Evolutionary conservation across 2,329 filamentous ascomycete genomes (phyloP).

Genomic region (Helotiales sp.): DNA sequence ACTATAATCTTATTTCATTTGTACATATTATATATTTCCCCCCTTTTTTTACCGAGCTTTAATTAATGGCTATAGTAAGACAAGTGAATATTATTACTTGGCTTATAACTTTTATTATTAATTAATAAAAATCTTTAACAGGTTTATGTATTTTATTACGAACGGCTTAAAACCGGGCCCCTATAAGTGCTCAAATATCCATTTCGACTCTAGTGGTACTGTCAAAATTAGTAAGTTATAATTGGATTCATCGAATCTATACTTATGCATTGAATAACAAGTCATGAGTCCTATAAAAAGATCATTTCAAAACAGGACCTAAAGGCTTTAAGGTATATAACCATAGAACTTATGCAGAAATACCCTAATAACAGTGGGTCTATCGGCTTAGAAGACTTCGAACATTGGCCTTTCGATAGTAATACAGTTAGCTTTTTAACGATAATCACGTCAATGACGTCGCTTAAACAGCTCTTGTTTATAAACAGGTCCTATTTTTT

Average conservation of each 20-base stretch:
- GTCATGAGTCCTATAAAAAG: not conserved
- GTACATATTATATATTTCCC: constrained; percentile 4
- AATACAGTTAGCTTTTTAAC: constrained; percentile 12
- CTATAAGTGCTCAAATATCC: constrained; percentile 8
- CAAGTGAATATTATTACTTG: not conserved
- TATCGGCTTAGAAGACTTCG: constrained; percentile 14
- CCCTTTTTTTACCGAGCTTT: constrained; percentile 1
- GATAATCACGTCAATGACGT: constrained; percentile 14
- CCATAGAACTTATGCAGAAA: constrained; percentile 19
- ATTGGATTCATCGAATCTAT: not conserved
- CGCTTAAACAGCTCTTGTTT: constrained; percentile 11
- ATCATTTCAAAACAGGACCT: constrained; percentile 5
- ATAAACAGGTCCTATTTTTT: not conserved
- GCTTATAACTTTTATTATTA: not conserved
- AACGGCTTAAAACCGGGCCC: constrained; percentile 11
- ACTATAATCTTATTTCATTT: constrained; percentile 1
- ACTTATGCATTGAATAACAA: constrained; percentile 4
- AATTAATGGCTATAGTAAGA: not conserved
- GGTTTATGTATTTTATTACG: constrained; percentile 4
- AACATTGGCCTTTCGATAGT: constrained; percentile 11
- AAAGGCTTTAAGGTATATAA: constrained; percentile 15
- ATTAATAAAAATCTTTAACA: not conserved
- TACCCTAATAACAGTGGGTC: constrained; percentile 11
- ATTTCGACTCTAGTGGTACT: no score
- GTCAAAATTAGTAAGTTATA: constrained; percentile 10